phyloP scores from a whole-genome alignment of 106 monocot species.

The Allium fistulosum region DNA sequence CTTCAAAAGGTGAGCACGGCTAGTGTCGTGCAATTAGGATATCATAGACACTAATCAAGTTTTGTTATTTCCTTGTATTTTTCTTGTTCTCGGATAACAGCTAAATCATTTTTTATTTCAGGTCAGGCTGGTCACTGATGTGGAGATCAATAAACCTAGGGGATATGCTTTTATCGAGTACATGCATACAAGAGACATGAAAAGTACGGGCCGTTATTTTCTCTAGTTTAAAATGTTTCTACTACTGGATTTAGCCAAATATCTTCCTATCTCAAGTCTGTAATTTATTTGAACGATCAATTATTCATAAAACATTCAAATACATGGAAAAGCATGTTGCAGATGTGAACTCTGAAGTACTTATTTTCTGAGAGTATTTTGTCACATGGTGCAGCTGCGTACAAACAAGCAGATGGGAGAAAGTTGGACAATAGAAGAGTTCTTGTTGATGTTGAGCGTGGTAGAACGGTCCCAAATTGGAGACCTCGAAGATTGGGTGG shows the following conservation, averaged over 20 bases:
- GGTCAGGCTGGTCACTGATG: constrained; percentile 80
- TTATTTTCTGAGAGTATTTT: no score
- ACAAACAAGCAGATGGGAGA: constrained; percentile 99
- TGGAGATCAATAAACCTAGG: constrained; percentile 80
- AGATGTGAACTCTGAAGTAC: no score
- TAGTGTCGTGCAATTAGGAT: constrained; percentile 89
- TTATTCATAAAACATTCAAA: no score
- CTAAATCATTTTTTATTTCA: constrained; percentile 12
- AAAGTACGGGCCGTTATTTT: constrained; percentile 39
- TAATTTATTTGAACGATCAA: no score
- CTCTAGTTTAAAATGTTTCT: background rate
- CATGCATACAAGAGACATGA: constrained; percentile 93
- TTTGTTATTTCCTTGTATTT: no score
- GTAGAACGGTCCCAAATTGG: constrained; percentile 97
- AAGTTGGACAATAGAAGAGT: constrained; percentile 85
- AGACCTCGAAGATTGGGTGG: constrained; percentile 92
- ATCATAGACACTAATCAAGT: background rate
- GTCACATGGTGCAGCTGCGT: constrained; percentile 59
- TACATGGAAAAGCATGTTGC: no score
- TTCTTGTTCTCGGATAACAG: no score
- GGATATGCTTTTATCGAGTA: constrained; percentile 98
- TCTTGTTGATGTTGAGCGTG: constrained; percentile 96
- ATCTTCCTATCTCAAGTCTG: no score
- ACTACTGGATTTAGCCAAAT: no score
- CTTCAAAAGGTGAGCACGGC: constrained; percentile 97